Conservation (phyloP, 345 rosid species). For the Melaleuca quinquenervia region DNA sequence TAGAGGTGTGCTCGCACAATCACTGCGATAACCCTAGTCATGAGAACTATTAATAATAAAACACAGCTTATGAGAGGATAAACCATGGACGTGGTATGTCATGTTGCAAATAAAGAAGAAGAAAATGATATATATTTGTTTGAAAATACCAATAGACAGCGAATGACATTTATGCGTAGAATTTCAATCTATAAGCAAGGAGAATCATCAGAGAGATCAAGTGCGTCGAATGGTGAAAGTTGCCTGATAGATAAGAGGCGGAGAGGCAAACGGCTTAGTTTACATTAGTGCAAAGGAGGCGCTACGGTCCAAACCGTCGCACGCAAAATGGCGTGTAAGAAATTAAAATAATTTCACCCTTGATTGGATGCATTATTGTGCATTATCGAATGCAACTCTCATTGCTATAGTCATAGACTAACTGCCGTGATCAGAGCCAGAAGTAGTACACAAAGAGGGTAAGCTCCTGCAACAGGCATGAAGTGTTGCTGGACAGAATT, state of each 20-base stretch:
- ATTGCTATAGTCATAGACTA: not conserved
- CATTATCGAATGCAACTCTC: not conserved
- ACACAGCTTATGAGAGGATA: not conserved
- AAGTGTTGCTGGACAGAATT: not conserved
- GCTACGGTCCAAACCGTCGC: not conserved
- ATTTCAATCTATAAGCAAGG: not conserved
- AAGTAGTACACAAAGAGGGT: not conserved
- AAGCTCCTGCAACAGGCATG: not conserved
- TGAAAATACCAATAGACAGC: not conserved
- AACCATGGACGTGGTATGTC: not conserved
- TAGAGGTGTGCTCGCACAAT: not conserved
- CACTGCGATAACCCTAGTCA: not conserved
- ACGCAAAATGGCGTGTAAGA: not conserved
- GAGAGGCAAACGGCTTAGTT: not conserved
- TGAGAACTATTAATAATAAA: not conserved
- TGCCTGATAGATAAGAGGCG: not conserved
- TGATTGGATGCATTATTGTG: not conserved
- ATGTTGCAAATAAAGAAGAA: not conserved
- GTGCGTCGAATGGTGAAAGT: not conserved
- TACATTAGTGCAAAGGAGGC: not conserved
- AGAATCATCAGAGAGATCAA: not conserved
- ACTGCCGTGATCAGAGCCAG: not conserved
- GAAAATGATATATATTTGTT: not conserved
- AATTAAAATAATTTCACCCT: not conserved
- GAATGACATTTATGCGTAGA: not conserved